Base-by-base conservation (phyloP, 2,329 filamentous ascomycete genomes). In the Colletotrichum sidae region DNA sequence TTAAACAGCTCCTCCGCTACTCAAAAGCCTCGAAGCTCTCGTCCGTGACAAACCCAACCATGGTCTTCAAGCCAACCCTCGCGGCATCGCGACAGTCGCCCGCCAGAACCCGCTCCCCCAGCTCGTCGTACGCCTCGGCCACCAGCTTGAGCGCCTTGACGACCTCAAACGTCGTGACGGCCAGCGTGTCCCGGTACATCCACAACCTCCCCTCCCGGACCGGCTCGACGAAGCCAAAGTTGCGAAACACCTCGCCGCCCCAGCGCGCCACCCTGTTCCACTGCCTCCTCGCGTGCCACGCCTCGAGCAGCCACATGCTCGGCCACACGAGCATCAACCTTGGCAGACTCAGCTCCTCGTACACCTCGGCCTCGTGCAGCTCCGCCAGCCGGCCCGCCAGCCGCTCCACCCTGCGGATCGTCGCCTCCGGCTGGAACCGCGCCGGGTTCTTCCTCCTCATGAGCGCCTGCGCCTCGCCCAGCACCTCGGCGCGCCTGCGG, bases 311-410 rank as follows among this genome's bases (percentile, higher is more conserved):
- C 76, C 76, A 79, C 71, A 78, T 75, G 45, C 68, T 72, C 25
- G 77, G 75, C 65, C 75, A 78, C 2, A 79, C 72, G 37, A 79
- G 71, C 60, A 72, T 73, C 60, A 79, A 67, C 39, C 74, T 69
- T 7, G 77, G 77, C 25, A 77, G 37, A 2, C 35, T 44, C n/a
- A 77, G 38, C 2, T 42, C 50, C 0, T 68, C 72, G 64, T 76
- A 77, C 3, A 77, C 65, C 6, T 71, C 73, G 0, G 58, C 39
- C 52, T 79, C 77, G 67, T 79, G 75, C 34, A 74, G 67, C 0
- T 71, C 72, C 53, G 77, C 74, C 2, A 79, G 70, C 67, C 75
- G 70, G 38, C 64, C 69, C 9, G 70, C 60, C n/a, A 78, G 63
- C 52, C 67, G 61, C 44, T 79, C 77, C 2, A 78, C 67, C 37